A percentile compares a stretch with the other conserved stretches of the same genome.
phyloP scores from a whole-genome alignment of 768 basidiomycete species.

The Mycena indigotica region DNA sequence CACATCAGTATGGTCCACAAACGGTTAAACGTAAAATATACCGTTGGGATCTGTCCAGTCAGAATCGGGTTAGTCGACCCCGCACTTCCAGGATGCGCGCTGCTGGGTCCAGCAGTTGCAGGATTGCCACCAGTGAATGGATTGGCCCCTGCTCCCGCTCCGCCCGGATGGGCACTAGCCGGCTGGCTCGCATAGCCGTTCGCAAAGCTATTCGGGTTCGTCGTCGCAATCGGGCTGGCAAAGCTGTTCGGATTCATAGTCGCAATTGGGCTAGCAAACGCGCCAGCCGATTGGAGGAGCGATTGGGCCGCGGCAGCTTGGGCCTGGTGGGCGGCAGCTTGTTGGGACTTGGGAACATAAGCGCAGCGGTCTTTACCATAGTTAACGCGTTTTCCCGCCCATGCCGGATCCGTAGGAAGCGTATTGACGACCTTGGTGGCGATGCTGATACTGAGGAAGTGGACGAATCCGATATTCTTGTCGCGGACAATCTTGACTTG shows the following conservation, averaged over 20 bases:
- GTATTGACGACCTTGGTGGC: slow-evolving; percentile 98
- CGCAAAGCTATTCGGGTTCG: slow-evolving; percentile 8
- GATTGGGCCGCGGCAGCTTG: slow-evolving; percentile 75
- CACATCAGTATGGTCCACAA: too few species aligned
- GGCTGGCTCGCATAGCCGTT: slow-evolving; percentile 9
- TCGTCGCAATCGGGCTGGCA: slow-evolving; percentile 35
- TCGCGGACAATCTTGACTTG: slow-evolving; percentile 99
- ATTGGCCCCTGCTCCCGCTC: slow-evolving; percentile 4
- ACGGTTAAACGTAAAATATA: background rate
- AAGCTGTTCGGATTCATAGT: slow-evolving; percentile 32
- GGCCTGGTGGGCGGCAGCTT: slow-evolving; percentile 83
- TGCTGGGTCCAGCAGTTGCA: background rate
- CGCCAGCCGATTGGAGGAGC: slow-evolving; percentile 32
- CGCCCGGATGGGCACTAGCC: slow-evolving; percentile 13
- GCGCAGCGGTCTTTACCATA: slow-evolving; percentile 99
- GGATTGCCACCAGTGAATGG: slow-evolving; percentile 3
- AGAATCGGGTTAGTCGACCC: slow-evolving; percentile 7
- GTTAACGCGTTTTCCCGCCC: slow-evolving; percentile 96
- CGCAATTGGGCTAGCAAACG: slow-evolving; percentile 32
- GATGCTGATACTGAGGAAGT: slow-evolving; percentile 92
- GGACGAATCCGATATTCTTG: slow-evolving; percentile 99
- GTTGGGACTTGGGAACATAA: slow-evolving; percentile 95
- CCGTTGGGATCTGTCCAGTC: background rate
- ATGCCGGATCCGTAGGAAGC: slow-evolving; percentile 86
- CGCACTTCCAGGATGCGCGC: slow-evolving; percentile 4